These are phyloP conservation scores for Ganoderma leucocontextum DNA, from an alignment of 1,284 basidiomycete species.

Conservation along the genomic window DNA sequence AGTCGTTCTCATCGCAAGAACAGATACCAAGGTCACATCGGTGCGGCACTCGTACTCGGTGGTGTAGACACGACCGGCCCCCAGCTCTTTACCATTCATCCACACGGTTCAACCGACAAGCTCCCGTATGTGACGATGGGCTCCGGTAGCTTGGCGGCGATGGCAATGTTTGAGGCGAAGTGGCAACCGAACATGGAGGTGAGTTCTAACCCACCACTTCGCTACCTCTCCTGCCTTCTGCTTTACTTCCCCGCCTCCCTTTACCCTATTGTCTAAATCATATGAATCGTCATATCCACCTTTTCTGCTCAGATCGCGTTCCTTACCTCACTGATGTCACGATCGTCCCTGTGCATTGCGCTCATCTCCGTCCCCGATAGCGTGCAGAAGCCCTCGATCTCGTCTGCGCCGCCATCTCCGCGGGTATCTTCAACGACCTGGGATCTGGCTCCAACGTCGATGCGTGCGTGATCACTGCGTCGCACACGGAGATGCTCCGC, in stretches of 20 bases:
- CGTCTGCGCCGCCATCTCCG: conserved; percentile 88
- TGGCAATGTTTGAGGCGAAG: conserved; percentile 95
- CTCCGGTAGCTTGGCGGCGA: conserved; percentile 94
- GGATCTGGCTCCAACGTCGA: conserved; percentile 98
- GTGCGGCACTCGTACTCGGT: conserved; percentile 96
- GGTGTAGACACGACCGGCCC: conserved; percentile 94
- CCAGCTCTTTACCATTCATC: conserved; percentile 95
- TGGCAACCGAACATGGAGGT: conserved; percentile 91
- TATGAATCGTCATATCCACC: conserved; percentile 9
- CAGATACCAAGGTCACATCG: conserved; percentile 94
- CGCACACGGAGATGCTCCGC: conserved; percentile 87
- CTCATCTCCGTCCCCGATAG: conserved; percentile 49
- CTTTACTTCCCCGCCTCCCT: not conserved
- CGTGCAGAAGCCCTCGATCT: conserved; percentile 85
- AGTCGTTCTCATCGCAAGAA: not conserved
- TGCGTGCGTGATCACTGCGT: conserved; percentile 91
- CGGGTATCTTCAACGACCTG: conserved; percentile 99
- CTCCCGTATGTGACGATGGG: conserved; percentile 99
- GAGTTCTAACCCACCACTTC: conserved; percentile 34
- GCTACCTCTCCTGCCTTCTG: conserved; percentile 2
- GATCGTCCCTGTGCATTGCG: too few species aligned
- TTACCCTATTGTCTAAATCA: not conserved
- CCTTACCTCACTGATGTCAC: too few species aligned
- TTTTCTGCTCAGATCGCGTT: not conserved
- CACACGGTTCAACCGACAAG: conserved; percentile 98